These are phyloP conservation scores for Zopfia rhizophila DNA, from an alignment of 2,329 filamentous ascomycete genomes.

Conservation along the genomic window DNA sequence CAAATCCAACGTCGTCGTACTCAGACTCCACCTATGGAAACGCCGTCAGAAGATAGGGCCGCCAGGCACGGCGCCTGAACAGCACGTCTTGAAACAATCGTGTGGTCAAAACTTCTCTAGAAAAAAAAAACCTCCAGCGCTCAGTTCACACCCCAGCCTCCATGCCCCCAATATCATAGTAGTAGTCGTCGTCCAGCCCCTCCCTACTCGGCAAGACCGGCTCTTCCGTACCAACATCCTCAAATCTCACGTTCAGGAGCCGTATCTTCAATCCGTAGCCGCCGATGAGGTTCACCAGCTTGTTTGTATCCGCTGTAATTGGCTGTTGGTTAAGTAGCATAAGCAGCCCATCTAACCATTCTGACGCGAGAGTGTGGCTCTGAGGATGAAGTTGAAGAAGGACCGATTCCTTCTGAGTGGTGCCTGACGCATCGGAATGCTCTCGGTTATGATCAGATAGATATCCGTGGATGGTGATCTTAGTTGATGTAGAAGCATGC, in stretches of 20 bases:
- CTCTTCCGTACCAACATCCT: conserved; percentile 76
- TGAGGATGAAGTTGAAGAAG: conserved; percentile 85
- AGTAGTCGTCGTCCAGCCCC: conserved; percentile 91
- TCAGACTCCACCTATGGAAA: no score
- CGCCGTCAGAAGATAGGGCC: no score
- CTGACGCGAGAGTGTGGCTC: conserved; percentile 84
- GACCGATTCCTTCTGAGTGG: conserved; percentile 70
- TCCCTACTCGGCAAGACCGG: conserved; percentile 83
- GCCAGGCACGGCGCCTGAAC: no score
- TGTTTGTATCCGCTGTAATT: conserved; percentile 96
- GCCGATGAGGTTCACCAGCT: conserved; percentile 83
- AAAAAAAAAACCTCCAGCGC: neutral
- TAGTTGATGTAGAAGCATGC: conserved; percentile 69
- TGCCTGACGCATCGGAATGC: conserved; percentile 40
- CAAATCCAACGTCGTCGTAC: no score
- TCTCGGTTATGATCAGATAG: conserved; percentile 39
- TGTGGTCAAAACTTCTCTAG: no score
- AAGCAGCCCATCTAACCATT: conserved; percentile 95
- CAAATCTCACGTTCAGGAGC: conserved; percentile 88
- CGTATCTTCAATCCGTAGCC: conserved; percentile 94
- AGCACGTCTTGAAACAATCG: conserved; percentile 5
- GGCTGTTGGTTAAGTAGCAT: conserved; percentile 96
- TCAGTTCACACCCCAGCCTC: conserved; percentile 39
- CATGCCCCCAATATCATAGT: conserved; percentile 72
- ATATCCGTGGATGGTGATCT: conserved; percentile 91